A percentile compares a stretch with the other conserved stretches of the same genome.
Conservation (phyloP, 2,329 filamentous ascomycete species). For the Beauveria sp. region DNA sequence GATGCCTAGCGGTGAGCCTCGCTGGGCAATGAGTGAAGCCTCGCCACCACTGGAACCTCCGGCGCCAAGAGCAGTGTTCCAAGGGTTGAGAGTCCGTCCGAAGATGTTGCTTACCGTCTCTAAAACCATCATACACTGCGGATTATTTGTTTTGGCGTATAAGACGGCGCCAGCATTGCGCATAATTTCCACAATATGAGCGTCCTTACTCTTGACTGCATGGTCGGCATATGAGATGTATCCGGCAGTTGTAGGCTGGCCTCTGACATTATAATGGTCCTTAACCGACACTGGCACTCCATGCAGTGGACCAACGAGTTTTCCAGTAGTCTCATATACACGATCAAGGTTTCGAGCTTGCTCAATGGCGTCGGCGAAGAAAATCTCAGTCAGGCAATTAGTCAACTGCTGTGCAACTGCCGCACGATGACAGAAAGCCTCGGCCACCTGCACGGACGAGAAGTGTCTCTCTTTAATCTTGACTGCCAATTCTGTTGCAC, state of each 20-base stretch:
- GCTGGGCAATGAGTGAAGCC: constrained; percentile 26
- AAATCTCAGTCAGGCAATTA: background rate
- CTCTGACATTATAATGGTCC: constrained; percentile 33
- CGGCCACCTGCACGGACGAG: background rate
- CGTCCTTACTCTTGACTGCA: constrained; percentile 43
- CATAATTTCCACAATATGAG: constrained; percentile 50
- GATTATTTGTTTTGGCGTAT: constrained; percentile 62
- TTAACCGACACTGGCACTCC: constrained; percentile 45
- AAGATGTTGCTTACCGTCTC: constrained; percentile 56
- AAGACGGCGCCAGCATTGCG: constrained; percentile 54
- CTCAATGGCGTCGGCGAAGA: background rate
- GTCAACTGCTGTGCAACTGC: constrained; percentile 4
- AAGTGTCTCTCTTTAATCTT: background rate
- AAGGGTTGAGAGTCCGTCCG: constrained; percentile 53
- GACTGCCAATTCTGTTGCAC: background rate
- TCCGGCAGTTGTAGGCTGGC: constrained; percentile 45
- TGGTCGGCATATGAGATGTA: constrained; percentile 43
- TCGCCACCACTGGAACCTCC: constrained; percentile 56
- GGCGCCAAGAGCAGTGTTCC: constrained; percentile 49
- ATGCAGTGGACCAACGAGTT: constrained; percentile 41
- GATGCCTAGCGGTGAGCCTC: constrained; percentile 24
- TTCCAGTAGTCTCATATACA: constrained; percentile 5
- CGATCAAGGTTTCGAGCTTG: background rate
- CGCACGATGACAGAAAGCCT: background rate
- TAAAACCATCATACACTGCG: constrained; percentile 42